These are phyloP conservation scores for Cadophora sp. DNA, from an alignment of 2,329 filamentous ascomycete species.

Conservation along the genomic window DNA sequence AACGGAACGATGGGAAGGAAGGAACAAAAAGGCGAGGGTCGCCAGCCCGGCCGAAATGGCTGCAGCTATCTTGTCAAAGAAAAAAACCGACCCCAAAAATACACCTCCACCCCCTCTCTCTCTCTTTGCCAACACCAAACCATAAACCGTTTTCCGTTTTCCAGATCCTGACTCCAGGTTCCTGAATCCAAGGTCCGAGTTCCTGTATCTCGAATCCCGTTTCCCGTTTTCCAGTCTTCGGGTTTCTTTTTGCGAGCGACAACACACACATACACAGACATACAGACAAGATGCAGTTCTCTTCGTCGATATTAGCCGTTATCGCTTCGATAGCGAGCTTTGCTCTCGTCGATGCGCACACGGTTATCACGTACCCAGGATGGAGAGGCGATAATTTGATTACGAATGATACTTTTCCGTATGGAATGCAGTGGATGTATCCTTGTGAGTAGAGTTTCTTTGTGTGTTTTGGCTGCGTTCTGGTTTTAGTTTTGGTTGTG, in stretches of 20 bases:
- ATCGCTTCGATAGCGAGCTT: conserved; percentile 28
- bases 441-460: conserved; percentile 44
- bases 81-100: conserved; percentile 10
- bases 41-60: conserved; percentile 7
- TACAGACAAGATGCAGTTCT: conserved; percentile 16
- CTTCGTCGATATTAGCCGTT: conserved; percentile 23
- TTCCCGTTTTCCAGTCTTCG: neutral
- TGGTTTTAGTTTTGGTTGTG: neutral
- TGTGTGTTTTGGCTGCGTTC: conserved; percentile 11
- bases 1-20: neutral
- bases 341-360: conserved; percentile 48
- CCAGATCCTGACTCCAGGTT: conserved; percentile 2
- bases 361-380: conserved; percentile 47
- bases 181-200: neutral
- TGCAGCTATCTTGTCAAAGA: no score
- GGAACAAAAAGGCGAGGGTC: conserved; percentile 11
- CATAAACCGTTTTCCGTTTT: neutral
- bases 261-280: neutral
- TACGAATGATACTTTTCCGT: conserved; percentile 46
- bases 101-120: neutral
- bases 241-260: neutral
- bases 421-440: conserved; percentile 49
- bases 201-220: neutral
- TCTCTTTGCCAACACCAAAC: neutral
- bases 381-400: conserved; percentile 50